Percentiles rank a stretch among this genome's conserved stretches.
These are phyloP conservation scores for Kwoniella pini DNA, from an alignment of 768 basidiomycete genomes.

Conservation along the genomic window DNA sequence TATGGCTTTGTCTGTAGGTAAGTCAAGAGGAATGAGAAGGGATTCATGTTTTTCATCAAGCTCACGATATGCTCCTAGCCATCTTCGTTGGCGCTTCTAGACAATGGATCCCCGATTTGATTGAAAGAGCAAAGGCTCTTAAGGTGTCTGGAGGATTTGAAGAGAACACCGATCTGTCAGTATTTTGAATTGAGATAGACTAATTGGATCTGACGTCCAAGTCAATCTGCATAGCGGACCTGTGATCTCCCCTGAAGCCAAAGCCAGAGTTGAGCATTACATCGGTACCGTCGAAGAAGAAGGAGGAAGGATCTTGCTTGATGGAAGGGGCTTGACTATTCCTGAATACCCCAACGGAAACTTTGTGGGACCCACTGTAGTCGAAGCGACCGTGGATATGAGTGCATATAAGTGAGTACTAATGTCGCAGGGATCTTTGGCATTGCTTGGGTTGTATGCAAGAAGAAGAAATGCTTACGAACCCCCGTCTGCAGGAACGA, in stretches of 20 bases:
- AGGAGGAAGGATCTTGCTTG: constrained; percentile 79
- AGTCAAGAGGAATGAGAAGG: constrained; percentile 41
- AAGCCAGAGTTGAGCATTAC: constrained; percentile 70
- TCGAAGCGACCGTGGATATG: constrained; percentile 77
- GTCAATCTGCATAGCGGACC: constrained; percentile 52
- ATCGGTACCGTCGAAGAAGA: constrained; percentile 64
- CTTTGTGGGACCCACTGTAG: constrained; percentile 86
- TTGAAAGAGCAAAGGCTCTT: constrained; percentile 75
- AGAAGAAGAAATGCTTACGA: too few species aligned
- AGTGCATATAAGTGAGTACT: constrained; percentile 72
- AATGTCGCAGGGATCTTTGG: too few species aligned
- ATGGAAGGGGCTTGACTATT: constrained; percentile 72
- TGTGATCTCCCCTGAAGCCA: constrained; percentile 68
- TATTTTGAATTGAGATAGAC: constrained; percentile 39
- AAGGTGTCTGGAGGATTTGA: constrained; percentile 91
- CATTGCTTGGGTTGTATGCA: too few species aligned
- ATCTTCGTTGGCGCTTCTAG: constrained; percentile 75
- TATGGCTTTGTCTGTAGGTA: constrained; percentile 92
- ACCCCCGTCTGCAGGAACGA: constrained; percentile 81
- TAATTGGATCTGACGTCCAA: not conserved
- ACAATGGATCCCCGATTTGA: constrained; percentile 82
- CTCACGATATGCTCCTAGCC: constrained; percentile 34
- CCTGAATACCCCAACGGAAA: constrained; percentile 79
- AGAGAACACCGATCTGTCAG: constrained; percentile 74
- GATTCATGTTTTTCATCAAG: not conserved